A percentile compares a stretch with the other conserved stretches of the same genome.
phyloP scores from a whole-genome alignment of 495 filamentous ascomycete genomes.

The Astrothelium subdiscretum region DNA sequence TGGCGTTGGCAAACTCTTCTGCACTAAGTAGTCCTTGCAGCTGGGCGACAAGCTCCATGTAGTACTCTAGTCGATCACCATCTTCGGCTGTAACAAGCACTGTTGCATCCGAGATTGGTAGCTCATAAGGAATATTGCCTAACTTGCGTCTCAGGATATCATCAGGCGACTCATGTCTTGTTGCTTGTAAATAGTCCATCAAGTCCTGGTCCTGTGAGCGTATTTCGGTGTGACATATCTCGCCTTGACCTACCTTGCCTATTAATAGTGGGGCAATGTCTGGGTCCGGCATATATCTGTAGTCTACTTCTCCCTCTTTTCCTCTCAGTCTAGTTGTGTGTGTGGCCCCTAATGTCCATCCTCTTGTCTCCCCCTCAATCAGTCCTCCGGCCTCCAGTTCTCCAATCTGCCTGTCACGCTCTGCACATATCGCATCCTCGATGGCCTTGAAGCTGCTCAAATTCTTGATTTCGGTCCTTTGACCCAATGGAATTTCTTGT shows the following conservation, averaged over 20 bases:
- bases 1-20: constrained; percentile 3
- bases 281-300: constrained; percentile 96
- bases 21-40: constrained; percentile 33
- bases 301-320: constrained; percentile 96
- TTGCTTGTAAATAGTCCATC: constrained; percentile 45
- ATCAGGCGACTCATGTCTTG: constrained; percentile 60
- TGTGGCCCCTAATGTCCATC: constrained; percentile 75
- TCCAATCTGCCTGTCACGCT: constrained; percentile 76
- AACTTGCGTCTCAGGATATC: constrained; percentile 46
- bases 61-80: constrained; percentile 72
- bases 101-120: constrained; percentile 79
- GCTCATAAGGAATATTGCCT: constrained; percentile 39
- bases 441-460: constrained; percentile 88
- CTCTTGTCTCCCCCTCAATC: constrained; percentile 80
- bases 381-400: constrained; percentile 67
- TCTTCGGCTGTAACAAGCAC: constrained; percentile 68
- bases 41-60: constrained; percentile 56
- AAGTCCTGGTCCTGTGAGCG: constrained; percentile 36
- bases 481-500: constrained; percentile 54
- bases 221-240: not conserved
- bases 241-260: constrained; percentile 32
- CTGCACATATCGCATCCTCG: constrained; percentile 83
- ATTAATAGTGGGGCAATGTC: constrained; percentile 76
- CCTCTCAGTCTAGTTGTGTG: constrained; percentile 67
- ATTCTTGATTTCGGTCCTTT: constrained; percentile 96